Conservation (phyloP, 176 grass and related monocot species). For the Aegilops speltoides region DNA sequence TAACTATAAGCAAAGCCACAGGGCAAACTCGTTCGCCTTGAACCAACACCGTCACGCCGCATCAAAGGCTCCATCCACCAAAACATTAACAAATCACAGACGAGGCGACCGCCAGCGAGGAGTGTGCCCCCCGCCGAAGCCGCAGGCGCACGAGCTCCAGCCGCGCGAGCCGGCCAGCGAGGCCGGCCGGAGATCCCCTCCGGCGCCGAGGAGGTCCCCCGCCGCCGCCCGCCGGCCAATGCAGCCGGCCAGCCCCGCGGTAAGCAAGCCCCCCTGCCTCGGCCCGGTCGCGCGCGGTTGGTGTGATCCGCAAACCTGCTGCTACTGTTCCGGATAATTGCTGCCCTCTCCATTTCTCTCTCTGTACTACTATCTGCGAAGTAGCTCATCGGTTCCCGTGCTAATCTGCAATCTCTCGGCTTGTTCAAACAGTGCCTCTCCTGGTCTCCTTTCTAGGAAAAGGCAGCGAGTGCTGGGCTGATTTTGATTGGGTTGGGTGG, state of each 20-base stretch:
- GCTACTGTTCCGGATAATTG: slow-evolving; percentile 26
- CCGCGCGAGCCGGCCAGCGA: background rate
- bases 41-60: slow-evolving; percentile 44
- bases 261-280: background rate
- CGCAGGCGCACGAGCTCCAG: slow-evolving; percentile 7
- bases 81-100: slow-evolving; percentile 6
- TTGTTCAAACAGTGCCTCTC: background rate
- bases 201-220: background rate
- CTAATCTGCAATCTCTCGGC: slow-evolving; percentile 16
- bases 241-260: slow-evolving; percentile 22
- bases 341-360: background rate
- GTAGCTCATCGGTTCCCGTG: slow-evolving; percentile 30
- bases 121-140: background rate
- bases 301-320: slow-evolving; percentile 16
- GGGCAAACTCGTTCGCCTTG: slow-evolving; percentile 28
- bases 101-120: background rate
- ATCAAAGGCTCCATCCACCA: slow-evolving; percentile 8
- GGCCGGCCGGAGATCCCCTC: slow-evolving; percentile 27
- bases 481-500: slow-evolving; percentile 32
- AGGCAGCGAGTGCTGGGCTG: background rate
- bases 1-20: background rate
- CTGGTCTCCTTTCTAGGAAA: slow-evolving; percentile 30
- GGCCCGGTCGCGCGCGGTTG: slow-evolving; percentile 6
- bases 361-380: background rate
- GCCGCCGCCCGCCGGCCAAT: slow-evolving; percentile 4